A percentile compares a stretch with the other conserved stretches of the same genome.
Evolutionary conservation across 1,284 basidiomycete species (phyloP).

Genomic region (Heterobasidion irregulare): DNA sequence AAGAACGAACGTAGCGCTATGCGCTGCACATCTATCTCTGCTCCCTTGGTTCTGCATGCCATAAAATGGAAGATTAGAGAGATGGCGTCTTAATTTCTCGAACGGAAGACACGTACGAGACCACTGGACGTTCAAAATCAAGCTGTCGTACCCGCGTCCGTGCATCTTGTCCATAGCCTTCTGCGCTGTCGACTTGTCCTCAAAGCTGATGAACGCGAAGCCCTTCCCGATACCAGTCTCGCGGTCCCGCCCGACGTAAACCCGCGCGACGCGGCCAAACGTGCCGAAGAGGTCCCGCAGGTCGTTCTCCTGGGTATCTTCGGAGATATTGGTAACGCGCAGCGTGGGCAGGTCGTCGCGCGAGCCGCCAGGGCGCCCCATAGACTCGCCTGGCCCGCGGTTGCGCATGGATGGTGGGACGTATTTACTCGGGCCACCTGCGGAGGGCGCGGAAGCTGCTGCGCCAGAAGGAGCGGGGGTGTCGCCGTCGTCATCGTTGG

Average conservation of each 20-base stretch:
- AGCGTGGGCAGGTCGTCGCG: conserved; percentile 95
- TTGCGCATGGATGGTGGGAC: conserved; percentile 14
- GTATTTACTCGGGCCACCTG: conserved; percentile 13
- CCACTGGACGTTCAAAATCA: conserved; percentile 86
- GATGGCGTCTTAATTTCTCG: too few relatives aligned
- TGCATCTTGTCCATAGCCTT: conserved; percentile 90
- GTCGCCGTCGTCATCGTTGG: conserved; percentile 43
- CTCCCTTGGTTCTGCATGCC: conserved; percentile 22
- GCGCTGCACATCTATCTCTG: conserved; percentile 15
- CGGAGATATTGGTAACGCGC: conserved; percentile 94
- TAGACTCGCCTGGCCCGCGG: conserved; percentile 13
- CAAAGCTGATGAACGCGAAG: conserved; percentile 94
- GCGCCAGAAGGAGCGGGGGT: conserved; percentile 13
- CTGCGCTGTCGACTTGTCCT: conserved; percentile 75
- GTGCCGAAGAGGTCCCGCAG: conserved; percentile 84
- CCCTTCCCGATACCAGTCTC: conserved; percentile 96
- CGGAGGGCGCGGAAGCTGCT: conserved; percentile 6
- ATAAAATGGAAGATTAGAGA: background rate
- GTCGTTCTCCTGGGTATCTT: conserved; percentile 94
- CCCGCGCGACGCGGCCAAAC: conserved; percentile 81
- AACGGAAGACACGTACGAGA: conserved; percentile 38
- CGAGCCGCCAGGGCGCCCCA: conserved; percentile 17
- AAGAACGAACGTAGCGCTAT: too few relatives aligned
- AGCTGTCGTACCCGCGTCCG: conserved; percentile 85
- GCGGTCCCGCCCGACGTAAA: conserved; percentile 93